Conservation (phyloP, 768 basidiomycete genomes). For the Gloeophyllum trabeum region DNA sequence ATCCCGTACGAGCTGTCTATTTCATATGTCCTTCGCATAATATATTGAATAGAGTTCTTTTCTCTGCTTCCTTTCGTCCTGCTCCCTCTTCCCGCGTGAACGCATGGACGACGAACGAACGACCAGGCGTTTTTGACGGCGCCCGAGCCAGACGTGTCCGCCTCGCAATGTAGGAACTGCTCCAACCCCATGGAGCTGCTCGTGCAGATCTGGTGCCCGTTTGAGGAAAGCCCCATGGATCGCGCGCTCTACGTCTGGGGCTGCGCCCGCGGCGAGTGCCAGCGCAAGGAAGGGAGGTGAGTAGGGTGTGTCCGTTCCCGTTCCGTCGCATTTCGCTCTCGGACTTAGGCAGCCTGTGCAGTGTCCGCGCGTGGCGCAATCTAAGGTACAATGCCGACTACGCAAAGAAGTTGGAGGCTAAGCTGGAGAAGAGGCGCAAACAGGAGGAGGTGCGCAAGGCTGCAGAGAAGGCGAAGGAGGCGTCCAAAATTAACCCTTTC, state of each 20-base stretch:
- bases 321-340: not conserved
- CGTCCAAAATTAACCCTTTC: constrained; percentile 54
- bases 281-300: constrained; percentile 70
- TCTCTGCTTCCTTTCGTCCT: constrained; percentile 3
- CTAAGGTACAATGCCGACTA: constrained; percentile 63
- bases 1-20: constrained; percentile 69
- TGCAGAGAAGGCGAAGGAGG: constrained; percentile 19
- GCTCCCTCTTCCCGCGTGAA: not conserved
- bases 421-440: constrained; percentile 28
- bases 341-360: constrained; percentile 18
- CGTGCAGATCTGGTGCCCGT: constrained; percentile 84
- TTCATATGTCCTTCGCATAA: constrained; percentile 30
- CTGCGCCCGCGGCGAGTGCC: constrained; percentile 60
- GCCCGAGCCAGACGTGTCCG: constrained; percentile 46
- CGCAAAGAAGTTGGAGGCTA: constrained; percentile 59
- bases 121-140: constrained; percentile 69
- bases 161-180: constrained; percentile 66
- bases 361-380: constrained; percentile 76
- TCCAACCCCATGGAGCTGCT: constrained; percentile 68
- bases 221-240: constrained; percentile 78
- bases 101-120: no score
- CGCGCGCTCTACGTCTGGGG: constrained; percentile 82
- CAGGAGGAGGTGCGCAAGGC: constrained; percentile 14
- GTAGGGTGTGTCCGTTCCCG: constrained; percentile 14
- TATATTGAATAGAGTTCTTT: constrained; percentile 20